phyloP scores from a whole-genome alignment of 1,284 basidiomycete species.

The Wolfiporia cocos region DNA sequence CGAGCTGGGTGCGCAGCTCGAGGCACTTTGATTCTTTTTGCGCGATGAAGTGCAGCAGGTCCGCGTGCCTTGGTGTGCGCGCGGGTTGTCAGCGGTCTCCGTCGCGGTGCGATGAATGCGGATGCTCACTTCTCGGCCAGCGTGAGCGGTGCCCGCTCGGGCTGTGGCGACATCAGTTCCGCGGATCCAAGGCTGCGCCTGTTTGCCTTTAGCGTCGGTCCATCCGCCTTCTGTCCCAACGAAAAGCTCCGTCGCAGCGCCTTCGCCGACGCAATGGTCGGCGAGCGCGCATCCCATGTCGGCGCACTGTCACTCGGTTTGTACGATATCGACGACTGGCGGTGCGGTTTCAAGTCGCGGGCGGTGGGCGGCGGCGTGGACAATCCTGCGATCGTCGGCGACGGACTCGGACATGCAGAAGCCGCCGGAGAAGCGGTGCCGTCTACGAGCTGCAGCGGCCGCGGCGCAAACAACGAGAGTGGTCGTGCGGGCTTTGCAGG shows the following conservation, averaged over 20 bases:
- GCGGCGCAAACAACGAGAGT: conserved; percentile 16
- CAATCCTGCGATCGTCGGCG: conserved; percentile 14
- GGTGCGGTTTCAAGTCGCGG: conserved; percentile 23
- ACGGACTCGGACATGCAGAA: conserved; percentile 19
- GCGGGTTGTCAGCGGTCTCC: not conserved
- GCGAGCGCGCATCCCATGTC: conserved; percentile 23
- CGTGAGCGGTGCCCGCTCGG: conserved; percentile 40
- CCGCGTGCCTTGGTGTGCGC: conserved; percentile 54
- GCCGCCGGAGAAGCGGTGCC: conserved; percentile 16
- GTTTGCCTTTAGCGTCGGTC: conserved; percentile 13
- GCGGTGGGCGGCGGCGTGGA: conserved; percentile 20
- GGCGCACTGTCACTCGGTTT: conserved; percentile 31
- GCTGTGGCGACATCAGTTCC: conserved; percentile 11
- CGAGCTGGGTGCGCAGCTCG: conserved; percentile 68
- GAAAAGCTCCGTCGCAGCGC: conserved; percentile 21
- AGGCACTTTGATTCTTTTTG: conserved; percentile 79
- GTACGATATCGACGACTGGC: conserved; percentile 65
- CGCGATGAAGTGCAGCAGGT: conserved; percentile 71
- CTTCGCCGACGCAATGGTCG: conserved; percentile 14
- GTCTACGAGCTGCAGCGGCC: conserved; percentile 27
- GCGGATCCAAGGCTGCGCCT: conserved; percentile 20
- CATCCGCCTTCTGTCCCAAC: conserved; percentile 11
- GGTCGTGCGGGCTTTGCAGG: conserved; percentile 7
- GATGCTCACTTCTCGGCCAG: conserved; percentile 50
- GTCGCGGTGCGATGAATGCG: not conserved